Percentiles rank a stretch among this genome's conserved stretches.
phyloP scores from a whole-genome alignment of 805 yeast species.

The Wickerhamomyces rabaulensis region DNA sequence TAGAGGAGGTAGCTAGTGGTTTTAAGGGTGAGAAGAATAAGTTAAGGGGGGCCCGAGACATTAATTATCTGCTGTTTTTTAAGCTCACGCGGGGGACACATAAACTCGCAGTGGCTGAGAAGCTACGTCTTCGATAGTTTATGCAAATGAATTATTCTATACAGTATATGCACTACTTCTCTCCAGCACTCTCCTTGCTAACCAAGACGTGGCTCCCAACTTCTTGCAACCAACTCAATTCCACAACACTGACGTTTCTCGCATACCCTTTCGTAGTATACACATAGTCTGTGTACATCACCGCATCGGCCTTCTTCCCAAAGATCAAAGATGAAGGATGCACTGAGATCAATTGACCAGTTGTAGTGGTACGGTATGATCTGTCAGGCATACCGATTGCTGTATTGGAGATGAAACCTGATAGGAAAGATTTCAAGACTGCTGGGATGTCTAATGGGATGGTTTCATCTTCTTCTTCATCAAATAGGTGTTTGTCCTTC shows the following conservation, averaged over 20 bases:
- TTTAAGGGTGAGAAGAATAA: too few species aligned
- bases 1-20: too few species aligned
- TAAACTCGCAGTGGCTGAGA: too few species aligned
- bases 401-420: conserved; percentile 81
- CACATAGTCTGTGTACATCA: conserved; percentile 93
- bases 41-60: too few species aligned
- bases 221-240: conserved; percentile 82
- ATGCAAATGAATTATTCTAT: too few species aligned
- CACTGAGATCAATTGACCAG: conserved; percentile 79
- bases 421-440: conserved; percentile 72
- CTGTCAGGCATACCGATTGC: conserved; percentile 96
- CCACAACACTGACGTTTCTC: conserved; percentile 76
- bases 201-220: conserved; percentile 27
- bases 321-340: conserved; percentile 90
- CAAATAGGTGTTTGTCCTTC: conserved; percentile 29
- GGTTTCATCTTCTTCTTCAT: conserved; percentile 4
- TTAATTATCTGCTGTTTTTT: too few species aligned
- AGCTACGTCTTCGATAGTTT: too few species aligned
- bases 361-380: conserved; percentile 77
- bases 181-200: neutral
- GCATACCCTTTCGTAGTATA: conserved; percentile 92
- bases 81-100: too few species aligned
- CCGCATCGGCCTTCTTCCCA: conserved; percentile 76
- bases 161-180: neutral
- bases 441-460: conserved; percentile 44